Percentiles rank a stretch among this genome's conserved stretches.
Evolutionary conservation across 139 green algal species (phyloP).

Genomic region (Medakamo hakoo): DNA sequence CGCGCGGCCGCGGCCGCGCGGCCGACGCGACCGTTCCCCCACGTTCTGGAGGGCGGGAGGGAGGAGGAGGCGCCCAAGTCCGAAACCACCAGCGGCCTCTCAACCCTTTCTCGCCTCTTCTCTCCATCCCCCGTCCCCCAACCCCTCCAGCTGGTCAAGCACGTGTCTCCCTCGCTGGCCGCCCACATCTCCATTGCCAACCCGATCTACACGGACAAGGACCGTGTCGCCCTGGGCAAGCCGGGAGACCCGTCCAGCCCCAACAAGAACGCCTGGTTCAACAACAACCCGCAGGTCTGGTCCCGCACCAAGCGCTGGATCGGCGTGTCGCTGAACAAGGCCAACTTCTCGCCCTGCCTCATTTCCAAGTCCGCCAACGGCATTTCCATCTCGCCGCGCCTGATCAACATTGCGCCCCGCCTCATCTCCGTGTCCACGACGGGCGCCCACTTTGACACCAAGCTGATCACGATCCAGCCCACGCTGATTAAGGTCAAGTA

Average conservation of each 20-base stretch:
- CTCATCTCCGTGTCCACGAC: background rate
- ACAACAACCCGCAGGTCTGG: background rate
- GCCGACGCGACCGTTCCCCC: too few relatives aligned
- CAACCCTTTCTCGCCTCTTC: too few relatives aligned
- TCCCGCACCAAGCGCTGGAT: background rate
- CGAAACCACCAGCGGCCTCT: too few relatives aligned
- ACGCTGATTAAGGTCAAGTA: background rate
- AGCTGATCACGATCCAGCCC: background rate
- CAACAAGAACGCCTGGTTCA: background rate
- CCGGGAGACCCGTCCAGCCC: too few relatives aligned
- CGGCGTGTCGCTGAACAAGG: background rate
- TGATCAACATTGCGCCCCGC: background rate
- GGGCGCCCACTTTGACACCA: background rate
- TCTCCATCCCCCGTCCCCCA: too few relatives aligned
- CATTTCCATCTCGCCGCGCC: background rate
- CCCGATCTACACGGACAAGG: background rate
- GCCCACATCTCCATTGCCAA: background rate
- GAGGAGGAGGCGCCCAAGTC: too few relatives aligned
- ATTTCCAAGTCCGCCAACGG: background rate
- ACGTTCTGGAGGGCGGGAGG: too few relatives aligned
- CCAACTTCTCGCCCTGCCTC: background rate
- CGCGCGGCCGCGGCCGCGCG: too few relatives aligned
- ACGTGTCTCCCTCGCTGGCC: background rate
- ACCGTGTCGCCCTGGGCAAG: background rate
- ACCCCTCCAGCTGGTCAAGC: background rate